Base-by-base conservation (phyloP, 192 early-diverging fungal species). In the Backusella morwellensis region DNA sequence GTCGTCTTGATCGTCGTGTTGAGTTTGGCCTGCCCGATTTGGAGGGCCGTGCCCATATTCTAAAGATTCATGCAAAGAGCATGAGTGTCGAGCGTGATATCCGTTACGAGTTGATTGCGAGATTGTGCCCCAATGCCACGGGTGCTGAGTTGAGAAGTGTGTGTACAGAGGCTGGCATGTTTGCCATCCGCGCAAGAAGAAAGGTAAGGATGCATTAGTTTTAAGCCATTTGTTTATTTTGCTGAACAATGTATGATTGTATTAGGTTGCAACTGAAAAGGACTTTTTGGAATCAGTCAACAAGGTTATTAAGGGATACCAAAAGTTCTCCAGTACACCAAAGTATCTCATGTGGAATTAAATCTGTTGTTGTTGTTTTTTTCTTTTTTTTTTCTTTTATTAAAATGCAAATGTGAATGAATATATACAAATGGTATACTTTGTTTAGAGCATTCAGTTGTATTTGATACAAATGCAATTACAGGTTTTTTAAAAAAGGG, bases 111-210 rank as follows among this genome's bases (percentile, higher is more conserved):
- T 85, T 99, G 59, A 94, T 99, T 86, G 97, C 97, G 2, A 90
- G 98, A 7, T 87, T 99, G 75, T 99, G 98, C 80, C 98, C 98
- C 47, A 99, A 99, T 85, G 95, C 96, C 75, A 99, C 98, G 1
- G 98, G 98, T 75, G 98, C 98, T 26, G 98, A 99, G 86, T 86
- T 99, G 71, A 92, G 98, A 75, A 95, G 93, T 83, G 98, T 99
- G 70, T 99, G 98, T 88, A 99, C 98, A 38, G 98, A 99, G 85
- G 97, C 98, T 7, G 98, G 98, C 73, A 99, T 99, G 98, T 99
- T 96, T 90, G 98, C 98, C 2, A 99, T 99, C 76, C 90, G 98
- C 11, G 94, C 96, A 70, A 90, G 98, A 82, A 92, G 97, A 90
- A 99, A 99, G 93, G 90, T 88, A 74, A 38, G 36, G 7, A 9